Evolutionary conservation across 2,329 filamentous ascomycete genomes (phyloP).

Genomic region (Mycogone perniciosa): DNA sequence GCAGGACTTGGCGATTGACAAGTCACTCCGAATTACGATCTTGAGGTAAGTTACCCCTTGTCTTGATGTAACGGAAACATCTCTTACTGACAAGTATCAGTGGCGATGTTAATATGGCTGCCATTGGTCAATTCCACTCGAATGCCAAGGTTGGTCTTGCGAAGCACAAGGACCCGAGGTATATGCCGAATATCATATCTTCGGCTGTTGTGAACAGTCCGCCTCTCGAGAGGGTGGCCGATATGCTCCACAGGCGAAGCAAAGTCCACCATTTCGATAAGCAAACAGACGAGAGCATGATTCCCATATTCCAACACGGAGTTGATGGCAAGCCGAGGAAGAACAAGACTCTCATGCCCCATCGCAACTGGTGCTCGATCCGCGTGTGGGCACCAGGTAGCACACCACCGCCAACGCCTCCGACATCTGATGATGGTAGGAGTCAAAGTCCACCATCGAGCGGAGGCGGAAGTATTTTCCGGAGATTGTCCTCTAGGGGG

Average conservation of each 20-base stretch:
- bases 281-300: conserved; percentile 91
- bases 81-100: conserved; percentile 32
- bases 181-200: conserved; percentile 93
- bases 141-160: conserved; percentile 72
- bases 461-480: conserved; percentile 34
- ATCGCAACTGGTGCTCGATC: conserved; percentile 95
- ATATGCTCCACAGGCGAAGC: conserved; percentile 90
- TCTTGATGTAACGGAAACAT: background rate
- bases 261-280: conserved; percentile 66
- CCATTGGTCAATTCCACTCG: conserved; percentile 90
- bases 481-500: conserved; percentile 36
- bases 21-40: conserved; percentile 86
- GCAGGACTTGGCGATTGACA: conserved; percentile 87
- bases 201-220: conserved; percentile 93
- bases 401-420: conserved; percentile 66
- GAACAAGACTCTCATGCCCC: conserved; percentile 81
- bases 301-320: conserved; percentile 83
- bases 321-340: conserved; percentile 86
- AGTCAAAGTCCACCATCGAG: conserved; percentile 33
- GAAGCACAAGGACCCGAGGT: conserved; percentile 88
- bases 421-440: conserved; percentile 40
- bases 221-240: conserved; percentile 78
- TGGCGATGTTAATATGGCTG: conserved; percentile 89
- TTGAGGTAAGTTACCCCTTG: conserved; percentile 49
- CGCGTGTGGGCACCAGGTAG: conserved; percentile 71